phyloP scores from a whole-genome alignment of 2,329 filamentous ascomycete genomes.

The Aspergillus versicolor region DNA sequence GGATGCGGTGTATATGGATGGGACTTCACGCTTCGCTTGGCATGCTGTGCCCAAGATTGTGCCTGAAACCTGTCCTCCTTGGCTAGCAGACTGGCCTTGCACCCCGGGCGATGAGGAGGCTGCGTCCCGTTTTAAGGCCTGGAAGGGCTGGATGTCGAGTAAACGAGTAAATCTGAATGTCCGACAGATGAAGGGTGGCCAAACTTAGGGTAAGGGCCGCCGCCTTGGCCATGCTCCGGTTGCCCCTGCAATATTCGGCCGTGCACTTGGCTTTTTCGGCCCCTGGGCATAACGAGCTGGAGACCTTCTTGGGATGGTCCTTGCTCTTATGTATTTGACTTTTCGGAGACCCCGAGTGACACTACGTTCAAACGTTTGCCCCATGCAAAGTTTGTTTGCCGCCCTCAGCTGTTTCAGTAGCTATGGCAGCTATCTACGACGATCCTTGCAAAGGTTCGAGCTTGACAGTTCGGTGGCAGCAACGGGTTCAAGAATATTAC shows the following conservation, averaged over 20 bases:
- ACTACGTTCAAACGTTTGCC: neutral
- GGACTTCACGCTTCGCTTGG: constrained; percentile 82
- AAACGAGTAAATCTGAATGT: constrained; percentile 94
- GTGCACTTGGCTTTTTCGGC: neutral
- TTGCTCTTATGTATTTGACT: neutral
- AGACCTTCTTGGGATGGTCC: neutral
- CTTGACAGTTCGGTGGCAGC: neutral
- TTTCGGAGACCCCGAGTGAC: neutral
- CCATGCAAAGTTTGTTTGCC: neutral
- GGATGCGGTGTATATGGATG: constrained; percentile 87
- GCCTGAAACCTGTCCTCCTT: constrained; percentile 72
- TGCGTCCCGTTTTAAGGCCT: constrained; percentile 57
- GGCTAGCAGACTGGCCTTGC: constrained; percentile 72
- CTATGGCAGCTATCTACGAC: neutral
- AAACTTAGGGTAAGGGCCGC: neutral
- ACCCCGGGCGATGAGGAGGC: constrained; percentile 38
- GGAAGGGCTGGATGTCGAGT: constrained; percentile 82
- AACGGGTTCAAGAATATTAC: neutral
- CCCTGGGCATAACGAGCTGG: neutral
- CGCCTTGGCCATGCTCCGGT: neutral
- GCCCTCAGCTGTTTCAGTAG: neutral
- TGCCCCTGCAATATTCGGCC: neutral
- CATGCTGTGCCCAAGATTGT: constrained; percentile 91
- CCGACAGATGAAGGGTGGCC: constrained; percentile 65
- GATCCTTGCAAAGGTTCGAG: neutral